Evolutionary conservation across 805 yeast species (phyloP), one percentile per base, ranked within the genome.

Genomic region (Brettanomyces anomalus): DNA sequence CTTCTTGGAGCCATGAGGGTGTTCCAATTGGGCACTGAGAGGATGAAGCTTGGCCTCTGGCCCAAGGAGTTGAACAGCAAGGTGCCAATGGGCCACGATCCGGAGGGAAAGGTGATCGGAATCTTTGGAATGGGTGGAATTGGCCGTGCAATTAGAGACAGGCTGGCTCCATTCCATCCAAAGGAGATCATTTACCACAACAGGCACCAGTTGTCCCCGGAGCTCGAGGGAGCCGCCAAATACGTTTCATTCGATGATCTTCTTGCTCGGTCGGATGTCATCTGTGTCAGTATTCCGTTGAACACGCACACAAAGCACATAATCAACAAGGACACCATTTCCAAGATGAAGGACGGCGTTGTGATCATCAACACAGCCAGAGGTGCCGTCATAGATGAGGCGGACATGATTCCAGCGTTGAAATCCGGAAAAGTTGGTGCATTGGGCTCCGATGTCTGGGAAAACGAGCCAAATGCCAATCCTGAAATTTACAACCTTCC

Each of bases 101-200:
- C 93, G 19, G 77, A 70, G 47, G 86, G 85, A 14, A 81, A 81
- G 56, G 70, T 70, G 15, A 80, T 87, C 21, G 96, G 96, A 39
- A 79, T 87, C 43, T 65, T 84, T 41, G 96, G 96, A 13, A 72
- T 87, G 76, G 96, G 96, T 30, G 94, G 95, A 24, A 87, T 87
- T 62, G 96, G 96, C 37, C 74, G 87, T 43, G 83, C 86, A 32
- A 77, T 87, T 43, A 71, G 87, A 42, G 76, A 78, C 51, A 74
- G 90, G 52, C 70, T 85, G 48, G 61, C 64, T 49, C 90, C 90
- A 6, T 86, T 87, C 60, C 94, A 90, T 2, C 82, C 85, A 59
- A 66, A 62, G 37, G 77, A 76, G 53, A 75, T 83, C 47, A 61
- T 81, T 40, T 87, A 87, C 63, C 73, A 86, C 63, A 87, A 85